Percentiles rank a stretch among this genome's conserved stretches.
phyloP scores from a whole-genome alignment of 345 rosid species.

The Sonneratia alba region DNA sequence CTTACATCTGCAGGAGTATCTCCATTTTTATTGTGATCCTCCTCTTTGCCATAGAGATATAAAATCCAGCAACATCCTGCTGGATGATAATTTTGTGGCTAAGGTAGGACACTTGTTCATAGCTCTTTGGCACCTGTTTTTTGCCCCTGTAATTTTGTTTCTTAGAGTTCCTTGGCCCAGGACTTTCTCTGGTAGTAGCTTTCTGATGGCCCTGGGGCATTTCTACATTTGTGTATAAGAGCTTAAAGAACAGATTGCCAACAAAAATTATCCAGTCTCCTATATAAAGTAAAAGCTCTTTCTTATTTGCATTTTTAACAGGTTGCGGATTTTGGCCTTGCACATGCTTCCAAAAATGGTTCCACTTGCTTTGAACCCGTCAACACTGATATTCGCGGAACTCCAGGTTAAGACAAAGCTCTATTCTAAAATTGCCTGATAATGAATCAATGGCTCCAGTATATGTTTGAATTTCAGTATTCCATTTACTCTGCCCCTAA shows the following conservation, averaged over 20 bases:
- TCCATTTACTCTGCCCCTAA: not conserved
- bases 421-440: not conserved
- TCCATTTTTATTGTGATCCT: constrained; percentile 92
- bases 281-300: not conserved
- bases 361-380: constrained; percentile 83
- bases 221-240: not conserved
- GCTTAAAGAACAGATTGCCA: not conserved
- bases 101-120: constrained; percentile 38
- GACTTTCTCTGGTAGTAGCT: no score
- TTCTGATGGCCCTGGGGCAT: not conserved
- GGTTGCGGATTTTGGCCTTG: constrained; percentile 98
- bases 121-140: not conserved
- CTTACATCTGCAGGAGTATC: constrained; percentile 61
- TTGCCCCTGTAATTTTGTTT: no score
- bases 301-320: constrained; percentile 20
- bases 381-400: constrained; percentile 77
- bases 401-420: constrained; percentile 58
- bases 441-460: not conserved
- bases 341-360: constrained; percentile 82
- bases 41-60: constrained; percentile 91
- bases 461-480: not conserved
- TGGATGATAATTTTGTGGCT: constrained; percentile 78
- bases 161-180: no score
- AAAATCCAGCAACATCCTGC: constrained; percentile 90
- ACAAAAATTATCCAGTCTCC: not conserved